phyloP scores from a whole-genome alignment of 129 eudicot species.

The Artemisia argyi region DNA sequence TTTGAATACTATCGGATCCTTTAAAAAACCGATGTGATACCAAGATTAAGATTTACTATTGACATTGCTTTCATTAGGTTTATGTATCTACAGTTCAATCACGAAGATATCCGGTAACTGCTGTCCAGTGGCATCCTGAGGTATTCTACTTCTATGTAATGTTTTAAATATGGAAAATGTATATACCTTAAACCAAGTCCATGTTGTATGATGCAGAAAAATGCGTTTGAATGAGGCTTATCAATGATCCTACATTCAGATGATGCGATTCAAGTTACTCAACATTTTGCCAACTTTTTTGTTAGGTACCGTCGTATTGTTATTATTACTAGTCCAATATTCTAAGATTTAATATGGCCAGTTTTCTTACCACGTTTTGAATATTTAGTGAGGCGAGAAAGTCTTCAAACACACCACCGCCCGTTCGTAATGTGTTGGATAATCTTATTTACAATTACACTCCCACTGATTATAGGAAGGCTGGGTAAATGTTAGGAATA shows the following conservation, averaged over 20 bases:
- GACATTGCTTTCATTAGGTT: no score
- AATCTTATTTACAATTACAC: constrained; percentile 85
- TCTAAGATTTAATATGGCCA: neutral
- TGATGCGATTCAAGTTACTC: constrained; percentile 86
- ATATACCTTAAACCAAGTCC: no score
- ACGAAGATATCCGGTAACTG: no score
- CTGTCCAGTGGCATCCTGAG: no score
- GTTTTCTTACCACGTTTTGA: neutral
- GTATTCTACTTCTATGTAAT: no score
- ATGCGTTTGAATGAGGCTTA: constrained; percentile 58
- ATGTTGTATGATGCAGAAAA: no score
- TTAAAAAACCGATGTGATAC: no score
- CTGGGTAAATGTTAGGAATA: no score
- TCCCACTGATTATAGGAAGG: constrained; percentile 76
- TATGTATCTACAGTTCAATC: no score
- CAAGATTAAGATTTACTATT: no score
- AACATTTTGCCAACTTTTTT: constrained; percentile 77
- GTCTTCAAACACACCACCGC: constrained; percentile 65
- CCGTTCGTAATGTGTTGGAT: constrained; percentile 53
- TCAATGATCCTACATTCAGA: constrained; percentile 80
- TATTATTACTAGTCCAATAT: neutral
- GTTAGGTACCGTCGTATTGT: constrained; percentile 41
- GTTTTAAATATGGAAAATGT: no score
- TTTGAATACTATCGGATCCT: no score
- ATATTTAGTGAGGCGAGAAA: constrained; percentile 81